These are phyloP conservation scores for Myriosclerotinia duriaeana DNA, from an alignment of 2,329 filamentous ascomycete genomes.

Conservation along the genomic window DNA sequence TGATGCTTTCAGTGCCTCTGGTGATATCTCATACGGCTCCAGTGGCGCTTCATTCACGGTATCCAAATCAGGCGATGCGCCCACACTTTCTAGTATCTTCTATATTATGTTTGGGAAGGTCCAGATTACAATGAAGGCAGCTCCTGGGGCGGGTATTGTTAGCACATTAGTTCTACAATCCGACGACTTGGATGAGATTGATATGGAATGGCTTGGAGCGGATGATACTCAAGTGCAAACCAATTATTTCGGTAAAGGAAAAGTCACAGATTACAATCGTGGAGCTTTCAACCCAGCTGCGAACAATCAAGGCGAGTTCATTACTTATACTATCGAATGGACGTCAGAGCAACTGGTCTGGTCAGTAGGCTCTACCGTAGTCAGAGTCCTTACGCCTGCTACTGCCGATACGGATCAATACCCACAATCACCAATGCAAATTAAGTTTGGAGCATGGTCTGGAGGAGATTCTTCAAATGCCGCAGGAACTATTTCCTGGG, in stretches of 20 bases:
- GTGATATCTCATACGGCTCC: constrained; percentile 68
- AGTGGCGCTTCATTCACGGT: constrained; percentile 84
- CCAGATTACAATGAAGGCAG: constrained; percentile 79
- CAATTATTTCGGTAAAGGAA: constrained; percentile 96
- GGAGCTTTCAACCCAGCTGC: constrained; percentile 72
- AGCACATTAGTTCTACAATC: constrained; percentile 90
- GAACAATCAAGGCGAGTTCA: constrained; percentile 70
- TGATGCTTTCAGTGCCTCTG: constrained; percentile 72
- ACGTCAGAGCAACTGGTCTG: constrained; percentile 81
- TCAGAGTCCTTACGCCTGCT: constrained; percentile 70
- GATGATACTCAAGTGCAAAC: constrained; percentile 78
- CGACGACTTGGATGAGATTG: constrained; percentile 91
- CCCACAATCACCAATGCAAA: constrained; percentile 91
- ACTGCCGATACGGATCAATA: constrained; percentile 75
- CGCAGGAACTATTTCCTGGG: constrained; percentile 84
- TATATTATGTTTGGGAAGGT: constrained; percentile 99
- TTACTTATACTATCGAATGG: constrained; percentile 93
- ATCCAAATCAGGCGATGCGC: constrained; percentile 73
- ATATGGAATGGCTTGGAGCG: constrained; percentile 92
- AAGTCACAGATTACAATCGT: constrained; percentile 81
- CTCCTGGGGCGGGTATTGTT: constrained; percentile 87
- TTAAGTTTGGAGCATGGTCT: constrained; percentile 90
- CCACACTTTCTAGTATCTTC: constrained; percentile 84
- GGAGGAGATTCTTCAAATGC: constrained; percentile 79
- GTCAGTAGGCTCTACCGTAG: constrained; percentile 74